A percentile compares a stretch with the other conserved stretches of the same genome.
These are phyloP conservation scores for Cytospora chrysosperma DNA, from an alignment of 2,329 filamentous ascomycete species.

Conservation along the genomic window DNA sequence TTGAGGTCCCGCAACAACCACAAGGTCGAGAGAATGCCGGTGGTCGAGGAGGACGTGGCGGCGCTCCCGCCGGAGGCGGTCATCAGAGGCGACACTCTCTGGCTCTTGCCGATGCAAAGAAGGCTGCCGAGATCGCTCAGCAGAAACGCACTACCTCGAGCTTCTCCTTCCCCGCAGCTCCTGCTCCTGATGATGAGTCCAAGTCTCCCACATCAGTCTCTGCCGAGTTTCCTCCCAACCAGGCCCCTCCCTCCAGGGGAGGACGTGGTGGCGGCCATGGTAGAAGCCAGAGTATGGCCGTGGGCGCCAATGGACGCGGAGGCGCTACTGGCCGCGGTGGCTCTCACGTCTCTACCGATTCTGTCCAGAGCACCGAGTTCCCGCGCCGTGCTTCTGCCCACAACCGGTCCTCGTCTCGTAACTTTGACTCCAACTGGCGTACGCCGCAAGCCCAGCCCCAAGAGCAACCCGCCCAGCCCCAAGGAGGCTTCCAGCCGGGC, in stretches of 20 bases:
- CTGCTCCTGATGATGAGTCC: conserved; percentile 56
- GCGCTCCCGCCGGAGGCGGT: conserved; percentile 66
- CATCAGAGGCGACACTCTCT: conserved; percentile 94
- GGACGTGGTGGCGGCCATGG: conserved; percentile 61
- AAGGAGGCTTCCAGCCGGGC: conserved; percentile 82
- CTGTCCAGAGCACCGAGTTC: conserved; percentile 58
- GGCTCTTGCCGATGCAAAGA: conserved; percentile 92
- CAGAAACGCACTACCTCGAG: conserved; percentile 92
- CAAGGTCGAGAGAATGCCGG: conserved; percentile 64
- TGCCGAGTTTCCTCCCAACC: conserved; percentile 41
- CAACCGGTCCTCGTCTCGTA: conserved; percentile 78
- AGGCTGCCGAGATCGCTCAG: conserved; percentile 93
- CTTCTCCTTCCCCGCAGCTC: conserved; percentile 89
- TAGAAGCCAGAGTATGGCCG: conserved; percentile 89
- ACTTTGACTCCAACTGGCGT: conserved; percentile 98
- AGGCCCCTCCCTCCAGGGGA: conserved; percentile 48
- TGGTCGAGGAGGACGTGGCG: conserved; percentile 68
- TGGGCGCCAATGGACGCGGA: conserved; percentile 57
- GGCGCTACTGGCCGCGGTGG: conserved; percentile 68
- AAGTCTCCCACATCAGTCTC: conserved; percentile 36
- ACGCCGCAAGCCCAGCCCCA: conserved; percentile 76
- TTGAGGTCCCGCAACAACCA: conserved; percentile 59
- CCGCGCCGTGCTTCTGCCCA: conserved; percentile 79
- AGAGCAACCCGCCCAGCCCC: conserved; percentile 48
- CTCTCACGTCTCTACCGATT: conserved; percentile 52